A percentile compares a stretch with the other conserved stretches of the same genome.
These are phyloP conservation scores for Niebla homalea DNA, from an alignment of 495 filamentous ascomycete genomes.

Conservation along the genomic window DNA sequence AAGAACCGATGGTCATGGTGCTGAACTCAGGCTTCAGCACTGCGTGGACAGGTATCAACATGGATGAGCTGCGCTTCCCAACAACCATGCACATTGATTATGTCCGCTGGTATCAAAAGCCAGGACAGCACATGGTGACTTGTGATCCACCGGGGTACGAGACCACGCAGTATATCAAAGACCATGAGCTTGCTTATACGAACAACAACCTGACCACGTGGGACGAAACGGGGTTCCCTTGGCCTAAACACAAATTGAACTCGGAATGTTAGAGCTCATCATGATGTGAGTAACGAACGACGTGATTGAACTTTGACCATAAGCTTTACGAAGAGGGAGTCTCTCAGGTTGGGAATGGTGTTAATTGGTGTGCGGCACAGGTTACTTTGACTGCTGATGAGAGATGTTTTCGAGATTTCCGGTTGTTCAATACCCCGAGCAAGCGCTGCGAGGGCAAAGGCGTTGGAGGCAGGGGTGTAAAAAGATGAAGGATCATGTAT, in stretches of 20 bases:
- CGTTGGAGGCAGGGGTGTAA: no score
- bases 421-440: no score
- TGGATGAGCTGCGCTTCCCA: conserved; percentile 46
- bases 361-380: no score
- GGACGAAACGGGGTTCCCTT: conserved; percentile 27
- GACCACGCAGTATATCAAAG: conserved; percentile 54
- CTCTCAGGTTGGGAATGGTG: no score
- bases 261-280: conserved; percentile 6
- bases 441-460: no score
- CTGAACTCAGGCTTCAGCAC: conserved; percentile 61
- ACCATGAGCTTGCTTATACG: conserved; percentile 46
- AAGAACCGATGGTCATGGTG: conserved; percentile 55
- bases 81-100: conserved; percentile 62
- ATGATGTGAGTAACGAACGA: not conserved
- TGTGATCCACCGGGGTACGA: conserved; percentile 59
- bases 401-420: no score
- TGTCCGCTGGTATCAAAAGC: conserved; percentile 59
- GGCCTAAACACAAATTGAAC: conserved; percentile 24
- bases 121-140: conserved; percentile 41
- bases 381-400: no score
- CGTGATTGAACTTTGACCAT: not conserved
- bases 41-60: conserved; percentile 49
- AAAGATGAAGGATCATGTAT: no score
- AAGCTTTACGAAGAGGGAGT: no score
- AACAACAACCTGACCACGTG: conserved; percentile 52